phyloP scores from a whole-genome alignment of 495 filamentous ascomycete genomes.

The Penicillium bialowiezense region DNA sequence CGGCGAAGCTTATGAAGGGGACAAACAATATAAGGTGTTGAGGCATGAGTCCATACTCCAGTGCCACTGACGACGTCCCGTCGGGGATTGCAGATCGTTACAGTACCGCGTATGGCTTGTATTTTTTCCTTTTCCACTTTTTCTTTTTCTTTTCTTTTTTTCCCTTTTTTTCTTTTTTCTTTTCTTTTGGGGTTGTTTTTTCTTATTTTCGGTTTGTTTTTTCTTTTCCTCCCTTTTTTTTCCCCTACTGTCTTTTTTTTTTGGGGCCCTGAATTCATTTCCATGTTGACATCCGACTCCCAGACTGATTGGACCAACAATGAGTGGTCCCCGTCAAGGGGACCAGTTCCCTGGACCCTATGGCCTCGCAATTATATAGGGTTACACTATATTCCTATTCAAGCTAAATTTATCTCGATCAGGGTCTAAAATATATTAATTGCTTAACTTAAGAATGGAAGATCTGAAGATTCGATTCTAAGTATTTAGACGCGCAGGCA shows the following conservation, averaged over 20 bases:
- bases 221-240: conserved; percentile 7
- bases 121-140: conserved; percentile 4
- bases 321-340: too few relatives aligned
- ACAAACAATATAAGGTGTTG: conserved; percentile 35
- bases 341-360: conserved; percentile 39
- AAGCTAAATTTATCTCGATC: conserved; percentile 1
- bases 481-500: conserved; percentile 14
- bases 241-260: neutral
- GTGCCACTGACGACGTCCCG: conserved; percentile 50
- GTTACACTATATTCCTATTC: neutral
- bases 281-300: too few relatives aligned
- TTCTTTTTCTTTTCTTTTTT: conserved; percentile 1
- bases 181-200: too few relatives aligned
- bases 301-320: too few relatives aligned
- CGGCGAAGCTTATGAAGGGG: conserved; percentile 72
- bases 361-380: too few relatives aligned
- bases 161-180: neutral
- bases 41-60: conserved; percentile 27
- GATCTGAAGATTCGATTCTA: conserved; percentile 23
- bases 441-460: conserved; percentile 22
- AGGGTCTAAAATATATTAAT: conserved; percentile 11
- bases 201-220: neutral
- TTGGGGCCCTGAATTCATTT: too few relatives aligned
- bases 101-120: conserved; percentile 5
- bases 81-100: conserved; percentile 45